Conservation (phyloP, 2,329 filamentous ascomycete genomes). For the Botrytis sinoallii region DNA sequence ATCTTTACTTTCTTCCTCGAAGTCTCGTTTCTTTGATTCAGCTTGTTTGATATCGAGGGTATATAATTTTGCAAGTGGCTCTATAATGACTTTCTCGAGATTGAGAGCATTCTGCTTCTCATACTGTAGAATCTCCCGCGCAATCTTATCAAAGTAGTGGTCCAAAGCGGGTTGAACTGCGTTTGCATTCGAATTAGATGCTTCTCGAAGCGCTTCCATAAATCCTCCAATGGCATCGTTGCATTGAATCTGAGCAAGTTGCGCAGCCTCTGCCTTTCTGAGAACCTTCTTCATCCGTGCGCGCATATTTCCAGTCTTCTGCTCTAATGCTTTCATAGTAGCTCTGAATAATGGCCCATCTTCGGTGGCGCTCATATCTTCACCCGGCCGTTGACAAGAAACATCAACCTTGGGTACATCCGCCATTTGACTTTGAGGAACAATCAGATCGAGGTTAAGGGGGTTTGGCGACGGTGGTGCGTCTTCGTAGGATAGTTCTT, state of each 20-base stretch:
- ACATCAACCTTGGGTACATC: conserved; percentile 75
- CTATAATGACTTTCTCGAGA: conserved; percentile 89
- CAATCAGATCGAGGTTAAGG: conserved; percentile 40
- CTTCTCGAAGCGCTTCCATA: conserved; percentile 81
- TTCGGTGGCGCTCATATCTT: conserved; percentile 80
- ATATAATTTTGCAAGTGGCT: conserved; percentile 88
- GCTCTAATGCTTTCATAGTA: conserved; percentile 93
- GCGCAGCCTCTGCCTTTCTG: conserved; percentile 86
- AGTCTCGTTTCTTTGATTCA: conserved; percentile 93
- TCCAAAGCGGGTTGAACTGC: conserved; percentile 96
- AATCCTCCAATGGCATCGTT: conserved; percentile 84
- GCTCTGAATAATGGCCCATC: conserved; percentile 95
- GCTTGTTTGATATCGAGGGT: conserved; percentile 97
- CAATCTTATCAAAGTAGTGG: conserved; percentile 97
- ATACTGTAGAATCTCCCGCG: conserved; percentile 82
- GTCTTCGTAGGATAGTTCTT: conserved; percentile 54
- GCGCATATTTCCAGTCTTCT: conserved; percentile 94
- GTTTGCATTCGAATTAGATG: conserved; percentile 86
- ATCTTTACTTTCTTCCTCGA: conserved; percentile 97
- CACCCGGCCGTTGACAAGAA: conserved; percentile 77
- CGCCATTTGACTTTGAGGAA: conserved; percentile 19
- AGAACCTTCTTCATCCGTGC: conserved; percentile 93
- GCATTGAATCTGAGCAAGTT: conserved; percentile 73
- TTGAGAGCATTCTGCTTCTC: conserved; percentile 81
- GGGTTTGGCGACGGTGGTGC: conserved; percentile 55